Percentiles rank a stretch among this genome's conserved stretches.
Evolutionary conservation across 2,329 filamentous ascomycete species (phyloP).

Genomic region (Aspergillus aculeatinus): DNA sequence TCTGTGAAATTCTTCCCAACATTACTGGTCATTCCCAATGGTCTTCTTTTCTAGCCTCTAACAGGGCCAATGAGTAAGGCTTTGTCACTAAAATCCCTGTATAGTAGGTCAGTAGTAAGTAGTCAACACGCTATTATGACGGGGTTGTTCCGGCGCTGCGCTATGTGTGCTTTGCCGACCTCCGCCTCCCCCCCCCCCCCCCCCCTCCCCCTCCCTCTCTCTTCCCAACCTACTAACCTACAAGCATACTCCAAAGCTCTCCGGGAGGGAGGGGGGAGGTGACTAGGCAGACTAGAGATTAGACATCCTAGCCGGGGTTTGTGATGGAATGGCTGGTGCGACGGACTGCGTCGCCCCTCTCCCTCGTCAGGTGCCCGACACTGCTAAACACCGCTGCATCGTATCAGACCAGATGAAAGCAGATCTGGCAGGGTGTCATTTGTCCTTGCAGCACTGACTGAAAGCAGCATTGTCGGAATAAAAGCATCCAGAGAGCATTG

Average conservation of each 20-base stretch:
- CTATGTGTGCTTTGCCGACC: slow-evolving; percentile 25
- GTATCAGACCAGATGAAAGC: not conserved
- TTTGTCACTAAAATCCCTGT: slow-evolving; percentile 22
- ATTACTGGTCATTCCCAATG: not conserved
- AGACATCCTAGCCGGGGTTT: slow-evolving; percentile 13
- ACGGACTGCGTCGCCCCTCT: not conserved
- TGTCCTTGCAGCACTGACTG: slow-evolving; percentile 4
- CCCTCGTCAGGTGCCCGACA: slow-evolving; percentile 12
- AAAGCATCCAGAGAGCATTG: not conserved
- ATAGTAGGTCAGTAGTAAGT: slow-evolving; percentile 22
- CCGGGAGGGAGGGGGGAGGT: slow-evolving; percentile 7
- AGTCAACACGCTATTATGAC: slow-evolving; percentile 25
- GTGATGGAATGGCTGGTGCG: slow-evolving; percentile 14
- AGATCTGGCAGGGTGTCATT: slow-evolving; percentile 2
- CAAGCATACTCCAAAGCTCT: slow-evolving; percentile 20
- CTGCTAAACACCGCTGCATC: slow-evolving; percentile 4
- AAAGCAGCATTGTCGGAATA: not conserved
- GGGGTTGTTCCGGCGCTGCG: slow-evolving; percentile 17
- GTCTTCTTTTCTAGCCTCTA: slow-evolving; percentile 8
- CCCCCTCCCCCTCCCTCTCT: not conserved
- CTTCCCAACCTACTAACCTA: slow-evolving; percentile 9
- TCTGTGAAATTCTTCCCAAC: not conserved
- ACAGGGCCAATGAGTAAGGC: slow-evolving; percentile 25
- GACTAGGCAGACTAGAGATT: slow-evolving; percentile 12
- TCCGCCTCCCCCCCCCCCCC: no score